phyloP scores from a whole-genome alignment of 805 yeast genomes.

The Saturnispora besseyi region DNA sequence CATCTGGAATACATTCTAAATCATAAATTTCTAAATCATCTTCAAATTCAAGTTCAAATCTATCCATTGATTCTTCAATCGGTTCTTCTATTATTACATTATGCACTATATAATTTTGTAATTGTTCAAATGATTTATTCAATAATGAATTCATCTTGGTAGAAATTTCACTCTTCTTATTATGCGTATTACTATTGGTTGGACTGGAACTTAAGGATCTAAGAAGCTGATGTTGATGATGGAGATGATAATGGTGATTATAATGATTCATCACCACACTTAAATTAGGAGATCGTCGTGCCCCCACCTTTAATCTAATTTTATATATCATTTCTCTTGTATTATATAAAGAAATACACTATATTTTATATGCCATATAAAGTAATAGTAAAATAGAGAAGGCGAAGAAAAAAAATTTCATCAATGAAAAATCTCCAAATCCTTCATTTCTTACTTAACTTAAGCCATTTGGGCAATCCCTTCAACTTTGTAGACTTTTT shows the following conservation, averaged over 20 bases:
- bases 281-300: too few species aligned
- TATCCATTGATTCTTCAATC: background rate
- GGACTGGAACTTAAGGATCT: background rate
- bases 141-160: background rate
- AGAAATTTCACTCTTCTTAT: background rate
- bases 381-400: too few species aligned
- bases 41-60: constrained; percentile 4
- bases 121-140: background rate
- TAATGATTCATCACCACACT: too few species aligned
- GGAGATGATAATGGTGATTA: too few species aligned
- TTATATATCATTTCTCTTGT: too few species aligned
- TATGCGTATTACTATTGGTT: background rate
- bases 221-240: too few species aligned
- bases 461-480: constrained; percentile 5
- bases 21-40: background rate
- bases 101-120: background rate
- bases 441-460: constrained; percentile 5
- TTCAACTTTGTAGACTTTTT: background rate
- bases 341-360: too few species aligned
- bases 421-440: too few species aligned
- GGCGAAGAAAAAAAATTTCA: too few species aligned
- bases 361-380: too few species aligned
- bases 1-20: background rate
- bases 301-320: too few species aligned
- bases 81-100: background rate